A percentile compares a stretch with the other conserved stretches of the same genome.
These are phyloP conservation scores for Talaromyces wortmannii DNA, from an alignment of 495 filamentous ascomycete genomes.

Conservation along the genomic window DNA sequence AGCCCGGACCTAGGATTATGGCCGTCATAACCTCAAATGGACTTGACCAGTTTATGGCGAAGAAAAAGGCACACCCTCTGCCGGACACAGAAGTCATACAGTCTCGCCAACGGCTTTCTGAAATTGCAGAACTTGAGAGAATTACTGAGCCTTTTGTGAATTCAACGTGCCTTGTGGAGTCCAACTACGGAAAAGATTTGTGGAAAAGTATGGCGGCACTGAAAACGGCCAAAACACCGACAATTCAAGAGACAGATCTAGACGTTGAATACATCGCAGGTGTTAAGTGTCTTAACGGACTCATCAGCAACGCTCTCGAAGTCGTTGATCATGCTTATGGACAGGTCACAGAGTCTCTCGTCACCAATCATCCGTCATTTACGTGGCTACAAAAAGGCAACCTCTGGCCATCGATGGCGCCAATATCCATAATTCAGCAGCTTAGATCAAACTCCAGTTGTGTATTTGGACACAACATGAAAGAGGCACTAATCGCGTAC, in stretches of 20 bases:
- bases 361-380: constrained; percentile 16
- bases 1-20: constrained; percentile 6
- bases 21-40: background rate
- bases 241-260: background rate
- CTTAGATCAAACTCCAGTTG: constrained; percentile 31
- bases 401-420: constrained; percentile 47
- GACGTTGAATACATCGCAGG: background rate
- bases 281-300: background rate
- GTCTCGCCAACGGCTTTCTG: background rate
- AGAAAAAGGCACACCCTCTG: background rate
- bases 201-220: constrained; percentile 16
- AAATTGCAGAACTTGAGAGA: constrained; percentile 21
- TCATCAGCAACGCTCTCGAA: constrained; percentile 10
- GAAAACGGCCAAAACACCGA: background rate
- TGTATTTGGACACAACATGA: constrained; percentile 20
- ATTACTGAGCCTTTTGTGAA: constrained; percentile 20
- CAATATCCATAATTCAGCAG: constrained; percentile 42
- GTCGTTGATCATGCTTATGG: constrained; percentile 7
- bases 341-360: background rate
- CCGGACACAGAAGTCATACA: background rate
- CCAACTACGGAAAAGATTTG: constrained; percentile 34
- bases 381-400: constrained; percentile 40
- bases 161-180: constrained; percentile 19
- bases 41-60: too few relatives aligned
- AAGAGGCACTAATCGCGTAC: constrained; percentile 15